Conservation (phyloP, 108 stramenopile species). For the Epithemia pelagica region DNA sequence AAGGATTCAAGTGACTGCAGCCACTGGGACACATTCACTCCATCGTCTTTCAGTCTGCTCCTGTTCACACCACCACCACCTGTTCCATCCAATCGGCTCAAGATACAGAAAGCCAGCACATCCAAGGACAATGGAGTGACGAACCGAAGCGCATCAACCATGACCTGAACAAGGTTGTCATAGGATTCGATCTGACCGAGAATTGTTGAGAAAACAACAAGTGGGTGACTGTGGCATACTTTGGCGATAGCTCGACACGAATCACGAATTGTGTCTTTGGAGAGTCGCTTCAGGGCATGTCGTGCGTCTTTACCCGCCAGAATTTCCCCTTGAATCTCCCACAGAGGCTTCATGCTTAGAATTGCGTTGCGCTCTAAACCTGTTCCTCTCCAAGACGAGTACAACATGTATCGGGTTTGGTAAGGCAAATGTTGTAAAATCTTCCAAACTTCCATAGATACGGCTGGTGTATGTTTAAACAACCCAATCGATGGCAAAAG, state of each 20-base stretch:
- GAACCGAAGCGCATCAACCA: constrained; percentile 84
- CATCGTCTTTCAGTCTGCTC: constrained; percentile 75
- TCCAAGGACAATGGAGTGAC: constrained; percentile 78
- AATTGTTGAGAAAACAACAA: constrained; percentile 78
- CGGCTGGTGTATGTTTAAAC: constrained; percentile 54
- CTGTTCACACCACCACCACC: constrained; percentile 44
- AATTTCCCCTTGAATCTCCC: constrained; percentile 57
- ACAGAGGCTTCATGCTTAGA: constrained; percentile 44
- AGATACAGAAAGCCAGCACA: constrained; percentile 78
- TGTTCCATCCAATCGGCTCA: constrained; percentile 49
- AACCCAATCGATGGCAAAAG: constrained; percentile 65
- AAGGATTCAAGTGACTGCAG: constrained; percentile 80
- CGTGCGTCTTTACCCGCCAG: constrained; percentile 65
- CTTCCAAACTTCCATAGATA: constrained; percentile 67
- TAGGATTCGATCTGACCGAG: constrained; percentile 90
- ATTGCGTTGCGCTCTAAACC: constrained; percentile 58
- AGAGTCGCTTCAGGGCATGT: constrained; percentile 78
- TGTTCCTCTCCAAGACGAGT: constrained; percentile 62
- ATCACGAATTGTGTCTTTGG: constrained; percentile 80
- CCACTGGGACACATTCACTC: constrained; percentile 85
- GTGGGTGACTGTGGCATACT: constrained; percentile 78
- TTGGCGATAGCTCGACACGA: constrained; percentile 73
- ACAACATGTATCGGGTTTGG: constrained; percentile 57
- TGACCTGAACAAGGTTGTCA: constrained; percentile 88
- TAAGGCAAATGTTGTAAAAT: constrained; percentile 56